Conservation (phyloP, 257 asterid species). For the Prunella vulgaris region DNA sequence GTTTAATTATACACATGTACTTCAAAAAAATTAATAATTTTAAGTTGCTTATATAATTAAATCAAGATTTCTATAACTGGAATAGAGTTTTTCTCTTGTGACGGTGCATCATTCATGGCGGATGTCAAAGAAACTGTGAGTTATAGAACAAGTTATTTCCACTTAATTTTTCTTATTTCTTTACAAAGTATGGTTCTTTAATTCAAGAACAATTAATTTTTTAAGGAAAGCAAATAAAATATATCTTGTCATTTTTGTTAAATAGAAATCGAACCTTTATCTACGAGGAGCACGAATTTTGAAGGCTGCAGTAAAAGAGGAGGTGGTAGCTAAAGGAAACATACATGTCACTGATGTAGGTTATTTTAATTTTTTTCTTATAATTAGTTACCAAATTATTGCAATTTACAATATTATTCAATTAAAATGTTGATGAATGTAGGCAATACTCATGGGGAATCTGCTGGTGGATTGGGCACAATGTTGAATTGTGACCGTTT, state of each 20-base stretch:
- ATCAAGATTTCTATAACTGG: background rate
- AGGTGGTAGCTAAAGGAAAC: slow-evolving; percentile 18
- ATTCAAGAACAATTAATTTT: no score
- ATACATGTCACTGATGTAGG: slow-evolving; percentile 10
- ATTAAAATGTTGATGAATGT: background rate
- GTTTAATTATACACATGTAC: no score
- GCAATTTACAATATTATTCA: no score
- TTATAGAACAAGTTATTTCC: background rate
- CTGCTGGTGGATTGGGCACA: slow-evolving; percentile 44
- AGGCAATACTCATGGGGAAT: slow-evolving; percentile 41
- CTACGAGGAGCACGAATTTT: background rate
- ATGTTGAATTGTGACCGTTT: slow-evolving; percentile 39
- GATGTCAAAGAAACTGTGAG: background rate
- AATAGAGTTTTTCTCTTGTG: background rate
- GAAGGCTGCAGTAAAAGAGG: background rate
- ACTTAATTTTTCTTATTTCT: background rate
- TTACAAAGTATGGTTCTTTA: no score
- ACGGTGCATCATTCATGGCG: background rate
- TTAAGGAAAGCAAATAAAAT: background rate
- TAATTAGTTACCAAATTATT: background rate
- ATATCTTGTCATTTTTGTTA: background rate
- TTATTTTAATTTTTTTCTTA: no score
- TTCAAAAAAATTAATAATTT: background rate
- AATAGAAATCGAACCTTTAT: background rate
- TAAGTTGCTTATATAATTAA: background rate